Evolutionary conservation across 2,329 filamentous ascomycete species (phyloP).

Genomic region (Fusarium abutilonis): DNA sequence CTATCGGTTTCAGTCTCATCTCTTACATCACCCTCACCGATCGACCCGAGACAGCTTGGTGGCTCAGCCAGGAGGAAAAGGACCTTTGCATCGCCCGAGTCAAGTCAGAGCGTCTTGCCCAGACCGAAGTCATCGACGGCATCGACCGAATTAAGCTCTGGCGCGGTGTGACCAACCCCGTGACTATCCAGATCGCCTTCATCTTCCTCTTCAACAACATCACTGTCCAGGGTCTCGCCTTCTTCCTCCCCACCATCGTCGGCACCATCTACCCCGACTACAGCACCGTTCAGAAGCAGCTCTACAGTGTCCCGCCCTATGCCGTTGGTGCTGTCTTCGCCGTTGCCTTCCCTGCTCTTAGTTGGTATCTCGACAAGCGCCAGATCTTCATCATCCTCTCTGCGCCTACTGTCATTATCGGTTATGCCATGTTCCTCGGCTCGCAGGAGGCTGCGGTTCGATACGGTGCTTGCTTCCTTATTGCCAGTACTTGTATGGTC

Average conservation of each 20-base stretch:
- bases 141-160: constrained; percentile 66
- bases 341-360: constrained; percentile 65
- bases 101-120: constrained; percentile 65
- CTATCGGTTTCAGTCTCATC: constrained; percentile 62
- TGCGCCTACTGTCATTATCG: constrained; percentile 67
- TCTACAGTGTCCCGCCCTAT: constrained; percentile 73
- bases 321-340: constrained; percentile 70
- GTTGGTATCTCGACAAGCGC: constrained; percentile 64
- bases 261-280: constrained; percentile 68
- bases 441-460: constrained; percentile 57
- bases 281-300: constrained; percentile 68
- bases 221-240: constrained; percentile 72
- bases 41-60: constrained; percentile 70
- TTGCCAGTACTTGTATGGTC: constrained; percentile 67
- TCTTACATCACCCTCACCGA: constrained; percentile 72
- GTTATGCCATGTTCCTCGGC: constrained; percentile 72
- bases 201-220: constrained; percentile 73
- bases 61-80: constrained; percentile 71
- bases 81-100: constrained; percentile 71
- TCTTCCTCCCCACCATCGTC: constrained; percentile 74
- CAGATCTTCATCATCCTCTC: constrained; percentile 64
- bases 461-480: constrained; percentile 72
- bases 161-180: constrained; percentile 68
- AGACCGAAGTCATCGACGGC: constrained; percentile 69
- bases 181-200: constrained; percentile 63